Base-by-base conservation (phyloP, 2,329 filamentous ascomycete genomes). In the Fusarium piperis region DNA sequence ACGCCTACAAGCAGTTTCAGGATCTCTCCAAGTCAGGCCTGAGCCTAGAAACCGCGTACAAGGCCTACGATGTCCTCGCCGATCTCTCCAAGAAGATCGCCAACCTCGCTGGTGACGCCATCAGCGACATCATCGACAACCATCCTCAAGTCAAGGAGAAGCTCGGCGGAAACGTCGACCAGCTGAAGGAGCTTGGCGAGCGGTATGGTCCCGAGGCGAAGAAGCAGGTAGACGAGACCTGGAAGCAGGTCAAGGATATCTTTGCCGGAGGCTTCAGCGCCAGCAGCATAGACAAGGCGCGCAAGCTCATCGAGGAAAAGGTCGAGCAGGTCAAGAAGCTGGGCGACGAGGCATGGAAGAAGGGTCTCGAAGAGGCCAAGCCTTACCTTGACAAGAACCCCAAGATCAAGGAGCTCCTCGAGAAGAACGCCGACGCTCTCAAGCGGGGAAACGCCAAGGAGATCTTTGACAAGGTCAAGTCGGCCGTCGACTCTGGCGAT, bases 301-400 rank as follows among this genome's bases (percentile, higher is more conserved):
- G 87, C 68, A 86, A 89, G 71, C 77, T 94, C 39, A 83, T 94
- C 2, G 85, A 94, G 66, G 91, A 94, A 57, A 94, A 93, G 86
- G 84, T 86, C 3, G 82, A 93, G 77, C 85, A 92, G 79, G 76
- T 94, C 33, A 86, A 88, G 81, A 87, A 91, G 80, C 81, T 93
- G 2, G 91, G 91, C 23, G 91, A 94, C 41, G 86, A 94, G 80
- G 89, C 90, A 0, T 94, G 91, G 91, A 85, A 90, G 71, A 92
- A 93, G 83, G 91, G 89, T 0, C 77, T 93, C 52, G 90, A 94
- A 81, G 85, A 93, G 80, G 90, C 89, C 36, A 90, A 92, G 83
- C 91, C 92, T 0, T 88, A 90, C 65, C 85, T 94, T 1, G 92
- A 94, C 73, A 94, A 94, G 85, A 93, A 89, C 80, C 91, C 92